Evolutionary conservation across 768 basidiomycete species (phyloP), one percentile per base, ranked within the genome.

Genomic region (Clathrus columnatus): DNA sequence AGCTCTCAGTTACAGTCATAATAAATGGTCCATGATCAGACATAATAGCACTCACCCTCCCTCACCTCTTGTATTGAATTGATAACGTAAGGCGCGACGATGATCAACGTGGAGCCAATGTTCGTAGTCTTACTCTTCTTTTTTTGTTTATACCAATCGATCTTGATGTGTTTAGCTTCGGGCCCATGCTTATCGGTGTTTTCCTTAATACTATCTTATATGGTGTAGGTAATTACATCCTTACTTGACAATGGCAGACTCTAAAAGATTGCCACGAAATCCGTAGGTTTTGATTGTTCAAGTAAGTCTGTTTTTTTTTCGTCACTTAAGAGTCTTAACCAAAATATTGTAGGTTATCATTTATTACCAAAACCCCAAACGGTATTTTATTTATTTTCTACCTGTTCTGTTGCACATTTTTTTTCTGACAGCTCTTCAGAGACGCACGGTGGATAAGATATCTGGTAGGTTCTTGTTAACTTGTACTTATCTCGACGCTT

Each of bases 381-480:
- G 30, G 49, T 50, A 29, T n/a, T n/a, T n/a, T n/a, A 50, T n/a
- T 3, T 17, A 20, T 14, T 18, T 2, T 10, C 17, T 8, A 17
- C 24, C 16, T 30, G 4, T 30, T n/a, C 5, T 28, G 10, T 5
- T 50, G 10, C 8, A 24, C 6, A 17, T 24, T 14, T 26, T 17
- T 17, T 26, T 2, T 30, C 18, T 26, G 18, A 50, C 30, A 27
- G 28, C 36, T n/a, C 48, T 23, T 10, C 24, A 66, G 65, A 8
- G 65, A 66, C 53, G 50, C 55, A 11, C 16, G 43, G 6, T 61
- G 62, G 59, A 59, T 66, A 5, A 65, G 61, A 51, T 14, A 46
- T 21, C 63, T 59, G 43, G 65, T 65, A 49, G 23, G 62, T 58
- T 11, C 28, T 10, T 24, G 43, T 41, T 3, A 16, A 4, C 5